Base-by-base conservation (phyloP, 2,329 filamentous ascomycete genomes). In the Diplodia sapinea region DNA sequence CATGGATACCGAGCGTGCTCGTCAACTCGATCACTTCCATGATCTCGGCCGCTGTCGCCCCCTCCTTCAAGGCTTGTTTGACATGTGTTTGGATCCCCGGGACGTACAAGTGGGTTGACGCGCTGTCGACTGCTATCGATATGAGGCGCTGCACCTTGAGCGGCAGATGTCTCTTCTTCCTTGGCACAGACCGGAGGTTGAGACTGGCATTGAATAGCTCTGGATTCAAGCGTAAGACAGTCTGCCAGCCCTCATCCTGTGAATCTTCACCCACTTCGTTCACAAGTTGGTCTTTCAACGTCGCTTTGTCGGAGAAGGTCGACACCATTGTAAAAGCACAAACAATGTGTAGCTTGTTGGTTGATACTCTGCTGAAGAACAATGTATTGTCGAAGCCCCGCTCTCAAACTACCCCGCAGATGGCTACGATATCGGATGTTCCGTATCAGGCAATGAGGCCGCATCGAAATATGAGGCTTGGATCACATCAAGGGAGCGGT, bases 21-120 rank as follows among this genome's bases (percentile, higher is more conserved):
- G 79, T 79, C 20, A 84, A 69, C 68, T 81, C 81, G 3, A 84
- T 76, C 0, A 80, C 78, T 70, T 84, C 82, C 40, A 84, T 73
- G n/a, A 84, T 76, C 70, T 84, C 82, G 3, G 74, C 72, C 12
- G 73, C 71, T 0, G 75, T 78, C 0, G 82, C 82, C 3, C 82
- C 82, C 20, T 76, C 74, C 0, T 72, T 69, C 4, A 81, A 68
- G 0, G 82, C 82, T 0, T 75, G 74, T n/a, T 74, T 68, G 9
- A 79, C 80, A 69, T 83, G 78, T 12, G 76, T 72, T 17, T 78
- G 77, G 26, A 84, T 80, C 3, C 80, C 80, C 0, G 82, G 80
- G 0, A 74, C 55, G 70, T 83, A 80, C 6, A 84, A 77, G 70
- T 84, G 81, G 7, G 82, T 84, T 6, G 78, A 75, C 9, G 81